A percentile compares a stretch with the other conserved stretches of the same genome.
phyloP scores from a whole-genome alignment of 2,329 filamentous ascomycete species.

The Aureobasidium namibiae region DNA sequence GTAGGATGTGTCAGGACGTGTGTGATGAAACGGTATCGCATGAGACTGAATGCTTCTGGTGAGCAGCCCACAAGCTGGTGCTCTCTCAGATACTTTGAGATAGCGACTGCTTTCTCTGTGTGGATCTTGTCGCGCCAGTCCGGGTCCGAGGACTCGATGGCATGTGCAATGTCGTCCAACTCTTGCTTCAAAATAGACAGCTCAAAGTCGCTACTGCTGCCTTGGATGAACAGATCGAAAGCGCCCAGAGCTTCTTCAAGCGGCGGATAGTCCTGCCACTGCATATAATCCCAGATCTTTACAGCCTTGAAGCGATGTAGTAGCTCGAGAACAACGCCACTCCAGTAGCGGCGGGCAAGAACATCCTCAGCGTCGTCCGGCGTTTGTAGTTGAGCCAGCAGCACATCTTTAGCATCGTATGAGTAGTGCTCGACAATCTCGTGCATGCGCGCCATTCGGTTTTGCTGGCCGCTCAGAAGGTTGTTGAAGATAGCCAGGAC shows the following conservation, averaged over 20 bases:
- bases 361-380: slow-evolving; percentile 60
- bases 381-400: slow-evolving; percentile 57
- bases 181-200: slow-evolving; percentile 54
- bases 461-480: slow-evolving; percentile 62
- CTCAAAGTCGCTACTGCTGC: slow-evolving; percentile 59
- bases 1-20: slow-evolving; percentile 73
- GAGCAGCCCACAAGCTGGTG: slow-evolving; percentile 61
- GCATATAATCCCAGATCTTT: slow-evolving; percentile 61
- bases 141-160: slow-evolving; percentile 47
- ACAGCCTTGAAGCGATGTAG: slow-evolving; percentile 76
- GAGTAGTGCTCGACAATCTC: slow-evolving; percentile 59
- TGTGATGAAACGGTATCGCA: slow-evolving; percentile 85
- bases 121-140: slow-evolving; percentile 50
- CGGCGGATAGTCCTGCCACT: slow-evolving; percentile 42
- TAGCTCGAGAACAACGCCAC: slow-evolving; percentile 63
- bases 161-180: slow-evolving; percentile 55
- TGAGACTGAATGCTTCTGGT: slow-evolving; percentile 64
- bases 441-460: slow-evolving; percentile 61
- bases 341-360: slow-evolving; percentile 70
- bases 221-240: slow-evolving; percentile 83
- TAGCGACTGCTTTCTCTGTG: slow-evolving; percentile 56
- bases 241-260: slow-evolving; percentile 70
- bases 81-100: slow-evolving; percentile 61
- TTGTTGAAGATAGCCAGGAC: slow-evolving; percentile 46
- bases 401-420: slow-evolving; percentile 81